These are phyloP conservation scores for Ophiostoma fasciatum DNA, from an alignment of 2,329 filamentous ascomycete genomes.

Conservation along the genomic window DNA sequence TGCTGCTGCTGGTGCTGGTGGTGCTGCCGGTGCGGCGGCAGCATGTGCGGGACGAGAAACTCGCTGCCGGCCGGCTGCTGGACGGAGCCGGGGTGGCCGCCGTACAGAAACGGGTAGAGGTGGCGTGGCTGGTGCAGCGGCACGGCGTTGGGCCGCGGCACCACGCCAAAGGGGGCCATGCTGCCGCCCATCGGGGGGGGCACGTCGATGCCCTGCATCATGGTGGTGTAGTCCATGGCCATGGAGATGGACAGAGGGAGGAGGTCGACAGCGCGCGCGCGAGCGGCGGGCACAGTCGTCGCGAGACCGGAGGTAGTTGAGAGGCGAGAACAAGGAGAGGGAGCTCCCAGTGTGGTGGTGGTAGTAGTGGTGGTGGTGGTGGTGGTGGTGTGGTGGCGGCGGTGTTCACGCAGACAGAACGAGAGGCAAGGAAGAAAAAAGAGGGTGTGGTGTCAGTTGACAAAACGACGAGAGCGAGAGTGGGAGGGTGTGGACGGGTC, in stretches of 20 bases:
- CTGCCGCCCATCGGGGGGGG: slow-evolving; percentile 7
- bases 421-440: background rate
- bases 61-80: too few species aligned
- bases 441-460: too few species aligned
- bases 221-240: slow-evolving; percentile 9
- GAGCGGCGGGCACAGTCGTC: too few species aligned
- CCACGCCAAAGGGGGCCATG: background rate
- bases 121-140: slow-evolving; percentile 1
- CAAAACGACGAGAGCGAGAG: too few species aligned
- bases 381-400: slow-evolving; percentile 1
- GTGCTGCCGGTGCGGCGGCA: background rate
- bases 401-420: too few species aligned
- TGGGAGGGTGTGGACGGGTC: background rate
- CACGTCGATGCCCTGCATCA: slow-evolving; percentile 8
- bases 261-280: too few species aligned
- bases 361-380: too few species aligned
- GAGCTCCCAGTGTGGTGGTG: too few species aligned
- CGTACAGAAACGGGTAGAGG: slow-evolving; percentile 7
- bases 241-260: too few species aligned
- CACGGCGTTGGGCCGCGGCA: background rate
- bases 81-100: slow-evolving; percentile 4
- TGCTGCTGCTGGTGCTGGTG: background rate
- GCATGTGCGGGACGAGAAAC: background rate
- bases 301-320: too few species aligned
- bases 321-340: too few species aligned